Evolutionary conservation across 805 yeast genomes (phyloP).

Genomic region (Teunomyces aglyptinius): DNA sequence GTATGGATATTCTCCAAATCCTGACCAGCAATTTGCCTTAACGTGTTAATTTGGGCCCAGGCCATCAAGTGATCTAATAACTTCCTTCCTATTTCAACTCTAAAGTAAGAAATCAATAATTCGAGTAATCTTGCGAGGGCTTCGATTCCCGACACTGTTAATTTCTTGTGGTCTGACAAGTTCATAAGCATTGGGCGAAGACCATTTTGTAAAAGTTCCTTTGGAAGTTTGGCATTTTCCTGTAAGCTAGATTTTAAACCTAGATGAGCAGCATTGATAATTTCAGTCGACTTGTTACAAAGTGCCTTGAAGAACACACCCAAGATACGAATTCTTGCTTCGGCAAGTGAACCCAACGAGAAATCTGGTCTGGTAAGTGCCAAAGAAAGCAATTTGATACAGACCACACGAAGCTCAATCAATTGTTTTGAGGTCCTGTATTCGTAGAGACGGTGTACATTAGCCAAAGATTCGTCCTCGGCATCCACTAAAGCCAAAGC

Average conservation of each 20-base stretch:
- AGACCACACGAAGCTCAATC: slow-evolving; percentile 82
- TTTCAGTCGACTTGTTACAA: slow-evolving; percentile 78
- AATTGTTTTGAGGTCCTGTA: slow-evolving; percentile 86
- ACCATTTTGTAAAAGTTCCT: slow-evolving; percentile 92
- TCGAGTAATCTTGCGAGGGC: slow-evolving; percentile 87
- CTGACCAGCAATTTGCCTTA: slow-evolving; percentile 74
- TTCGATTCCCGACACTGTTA: slow-evolving; percentile 86
- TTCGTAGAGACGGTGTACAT: slow-evolving; percentile 81
- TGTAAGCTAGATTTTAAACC: slow-evolving; percentile 82
- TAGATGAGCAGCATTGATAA: slow-evolving; percentile 89
- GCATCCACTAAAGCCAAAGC: slow-evolving; percentile 96
- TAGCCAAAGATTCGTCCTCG: slow-evolving; percentile 91
- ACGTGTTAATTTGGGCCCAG: slow-evolving; percentile 83
- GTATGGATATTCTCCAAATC: slow-evolving; percentile 79
- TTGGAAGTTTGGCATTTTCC: slow-evolving; percentile 86
- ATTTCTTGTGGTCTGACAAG: slow-evolving; percentile 85
- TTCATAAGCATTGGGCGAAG: slow-evolving; percentile 94
- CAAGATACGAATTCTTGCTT: slow-evolving; percentile 77
- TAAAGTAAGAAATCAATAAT: slow-evolving; percentile 84
- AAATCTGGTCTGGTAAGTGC: slow-evolving; percentile 86
- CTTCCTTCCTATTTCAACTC: slow-evolving; percentile 94
- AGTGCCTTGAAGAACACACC: slow-evolving; percentile 95
- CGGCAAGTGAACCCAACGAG: slow-evolving; percentile 68
- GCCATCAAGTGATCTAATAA: slow-evolving; percentile 90
- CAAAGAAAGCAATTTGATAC: slow-evolving; percentile 76